These are phyloP conservation scores for Cladosporium cucumerinum DNA, from an alignment of 2,329 filamentous ascomycete genomes.

Conservation along the genomic window DNA sequence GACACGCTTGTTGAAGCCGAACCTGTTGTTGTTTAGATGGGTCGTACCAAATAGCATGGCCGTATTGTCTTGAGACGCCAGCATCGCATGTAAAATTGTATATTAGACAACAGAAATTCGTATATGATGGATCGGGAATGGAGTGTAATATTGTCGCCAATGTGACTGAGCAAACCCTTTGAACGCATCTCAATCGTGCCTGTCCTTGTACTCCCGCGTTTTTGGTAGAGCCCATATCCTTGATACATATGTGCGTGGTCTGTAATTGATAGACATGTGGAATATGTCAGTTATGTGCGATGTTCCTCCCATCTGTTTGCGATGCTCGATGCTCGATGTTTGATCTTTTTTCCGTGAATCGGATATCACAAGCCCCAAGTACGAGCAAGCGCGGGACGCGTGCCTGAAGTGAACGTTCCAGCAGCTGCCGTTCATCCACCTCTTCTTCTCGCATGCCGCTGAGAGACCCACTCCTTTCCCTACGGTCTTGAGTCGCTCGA, in stretches of 20 bases:
- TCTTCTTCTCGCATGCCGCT: background rate
- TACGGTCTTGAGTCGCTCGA: background rate
- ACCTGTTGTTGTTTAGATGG: background rate
- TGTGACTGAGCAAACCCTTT: background rate
- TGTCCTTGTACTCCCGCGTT: too few species aligned
- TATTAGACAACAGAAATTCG: slow-evolving; percentile 8
- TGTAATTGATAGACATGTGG: background rate
- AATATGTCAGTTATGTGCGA: background rate
- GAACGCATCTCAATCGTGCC: background rate
- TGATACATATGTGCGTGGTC: background rate
- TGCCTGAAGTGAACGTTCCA: background rate
- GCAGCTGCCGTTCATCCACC: background rate
- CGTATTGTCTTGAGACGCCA: background rate
- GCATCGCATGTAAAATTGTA: slow-evolving; percentile 11
- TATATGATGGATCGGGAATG: background rate
- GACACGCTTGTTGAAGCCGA: slow-evolving; percentile 1
- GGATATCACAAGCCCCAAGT: background rate
- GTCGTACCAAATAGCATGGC: background rate
- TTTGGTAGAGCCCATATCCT: background rate
- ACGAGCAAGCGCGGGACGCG: background rate
- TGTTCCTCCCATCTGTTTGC: background rate
- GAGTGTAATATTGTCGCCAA: background rate
- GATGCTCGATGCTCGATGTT: background rate
- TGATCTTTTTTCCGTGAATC: background rate
- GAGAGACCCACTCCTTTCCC: background rate